phyloP scores from a whole-genome alignment of 768 basidiomycete genomes.

The Suillus subalutaceus region DNA sequence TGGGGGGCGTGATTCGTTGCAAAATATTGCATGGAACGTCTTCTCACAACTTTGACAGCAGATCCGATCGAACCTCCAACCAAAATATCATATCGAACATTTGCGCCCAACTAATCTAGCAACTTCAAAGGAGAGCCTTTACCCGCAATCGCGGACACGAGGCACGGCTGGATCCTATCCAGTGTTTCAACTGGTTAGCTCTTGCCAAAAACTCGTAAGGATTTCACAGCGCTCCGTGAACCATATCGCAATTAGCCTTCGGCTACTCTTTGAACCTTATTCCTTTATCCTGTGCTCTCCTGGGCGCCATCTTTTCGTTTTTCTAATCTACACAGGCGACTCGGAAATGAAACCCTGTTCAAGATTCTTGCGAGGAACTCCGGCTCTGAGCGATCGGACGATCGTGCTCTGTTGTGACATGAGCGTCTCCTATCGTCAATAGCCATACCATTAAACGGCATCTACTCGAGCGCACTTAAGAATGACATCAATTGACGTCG shows the following conservation, averaged over 20 bases:
- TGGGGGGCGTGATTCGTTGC: constrained; percentile 16
- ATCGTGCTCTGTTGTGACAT: not conserved
- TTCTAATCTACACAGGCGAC: not conserved
- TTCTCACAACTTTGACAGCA: constrained; percentile 24
- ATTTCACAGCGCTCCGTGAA: constrained; percentile 15
- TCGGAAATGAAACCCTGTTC: constrained; percentile 5
- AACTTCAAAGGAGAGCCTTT: constrained; percentile 29
- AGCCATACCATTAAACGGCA: not conserved
- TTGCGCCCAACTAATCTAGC: constrained; percentile 32
- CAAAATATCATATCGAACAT: constrained; percentile 13
- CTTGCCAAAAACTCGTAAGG: constrained; percentile 19
- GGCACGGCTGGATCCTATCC: constrained; percentile 10
- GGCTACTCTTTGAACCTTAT: constrained; percentile 27
- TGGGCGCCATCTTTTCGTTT: not conserved
- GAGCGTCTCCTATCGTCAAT: not conserved
- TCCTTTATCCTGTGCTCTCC: constrained; percentile 1
- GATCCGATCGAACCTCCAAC: constrained; percentile 23
- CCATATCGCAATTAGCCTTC: constrained; percentile 23
- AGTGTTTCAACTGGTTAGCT: constrained; percentile 11
- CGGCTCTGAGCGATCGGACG: not conserved
- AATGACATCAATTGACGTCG: constrained; percentile 6
- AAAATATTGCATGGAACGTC: constrained; percentile 15
- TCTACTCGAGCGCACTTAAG: not conserved
- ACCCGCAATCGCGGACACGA: constrained; percentile 23
- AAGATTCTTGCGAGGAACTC: not conserved